A percentile compares a stretch with the other conserved stretches of the same genome.
Evolutionary conservation across 192 early-diverging fungal genomes (phyloP).

Genomic region (Spinellus fusiger): DNA sequence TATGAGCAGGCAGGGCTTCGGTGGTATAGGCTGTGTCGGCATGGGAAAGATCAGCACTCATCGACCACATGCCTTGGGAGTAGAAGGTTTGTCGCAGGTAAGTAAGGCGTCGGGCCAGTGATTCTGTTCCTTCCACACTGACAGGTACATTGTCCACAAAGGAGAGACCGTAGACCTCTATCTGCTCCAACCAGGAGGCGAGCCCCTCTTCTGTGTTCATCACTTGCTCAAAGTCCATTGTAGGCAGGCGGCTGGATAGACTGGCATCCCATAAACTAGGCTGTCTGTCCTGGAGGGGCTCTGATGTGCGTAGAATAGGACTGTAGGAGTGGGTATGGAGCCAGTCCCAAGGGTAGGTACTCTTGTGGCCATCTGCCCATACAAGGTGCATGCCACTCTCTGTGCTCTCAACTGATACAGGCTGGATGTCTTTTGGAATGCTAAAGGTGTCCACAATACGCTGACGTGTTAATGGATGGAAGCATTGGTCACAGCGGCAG

Average conservation of each 20-base stretch:
- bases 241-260: constrained; percentile 34
- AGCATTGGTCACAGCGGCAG: constrained; percentile 73
- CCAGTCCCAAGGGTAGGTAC: constrained; percentile 56
- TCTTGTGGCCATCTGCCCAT: constrained; percentile 58
- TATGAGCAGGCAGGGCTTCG: constrained; percentile 69
- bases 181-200: constrained; percentile 57
- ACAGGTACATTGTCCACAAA: constrained; percentile 69
- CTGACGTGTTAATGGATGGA: constrained; percentile 71
- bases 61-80: constrained; percentile 67
- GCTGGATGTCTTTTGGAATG: constrained; percentile 54
- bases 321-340: constrained; percentile 58
- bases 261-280: constrained; percentile 17
- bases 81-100: constrained; percentile 80
- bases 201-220: constrained; percentile 66
- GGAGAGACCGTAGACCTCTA: constrained; percentile 67
- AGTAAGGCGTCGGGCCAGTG: constrained; percentile 55
- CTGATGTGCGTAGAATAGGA: constrained; percentile 37
- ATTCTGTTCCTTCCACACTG: constrained; percentile 55
- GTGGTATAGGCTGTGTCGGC: constrained; percentile 82
- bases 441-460: constrained; percentile 64
- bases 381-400: constrained; percentile 35
- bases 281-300: constrained; percentile 2
- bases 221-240: constrained; percentile 53
- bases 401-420: constrained; percentile 33
- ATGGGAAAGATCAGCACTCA: constrained; percentile 67